Evolutionary conservation across 306 rosid genomes (phyloP).

Genomic region (Vachellia collinsii): DNA sequence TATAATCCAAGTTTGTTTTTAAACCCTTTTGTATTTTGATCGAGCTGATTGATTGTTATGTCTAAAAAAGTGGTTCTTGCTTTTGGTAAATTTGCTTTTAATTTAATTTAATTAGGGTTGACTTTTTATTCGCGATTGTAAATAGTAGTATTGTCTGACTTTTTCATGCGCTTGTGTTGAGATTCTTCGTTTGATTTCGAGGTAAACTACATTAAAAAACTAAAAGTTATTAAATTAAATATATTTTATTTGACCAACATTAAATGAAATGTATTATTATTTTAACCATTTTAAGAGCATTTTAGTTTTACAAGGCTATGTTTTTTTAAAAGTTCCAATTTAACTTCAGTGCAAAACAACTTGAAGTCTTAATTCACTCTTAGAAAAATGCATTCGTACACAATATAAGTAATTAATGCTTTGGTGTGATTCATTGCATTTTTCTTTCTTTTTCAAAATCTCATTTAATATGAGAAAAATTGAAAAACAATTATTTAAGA

Average conservation of each 20-base stretch:
- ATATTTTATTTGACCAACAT: background rate
- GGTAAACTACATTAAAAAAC: background rate
- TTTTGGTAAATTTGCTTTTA: background rate
- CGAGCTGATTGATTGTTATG: conserved; percentile 27
- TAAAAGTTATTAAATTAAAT: background rate
- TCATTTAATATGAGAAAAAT: too few species aligned
- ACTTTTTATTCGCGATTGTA: conserved; percentile 6
- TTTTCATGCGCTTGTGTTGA: background rate
- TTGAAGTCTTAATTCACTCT: background rate
- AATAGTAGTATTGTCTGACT: background rate
- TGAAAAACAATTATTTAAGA: too few species aligned
- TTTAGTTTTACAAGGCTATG: background rate
- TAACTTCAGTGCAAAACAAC: background rate
- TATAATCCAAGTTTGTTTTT: conserved; percentile 33
- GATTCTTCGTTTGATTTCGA: background rate
- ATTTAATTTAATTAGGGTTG: conserved; percentile 33
- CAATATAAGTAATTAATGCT: too few species aligned
- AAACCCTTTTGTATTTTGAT: background rate
- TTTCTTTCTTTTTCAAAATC: too few species aligned
- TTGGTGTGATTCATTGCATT: too few species aligned
- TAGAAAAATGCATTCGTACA: too few species aligned
- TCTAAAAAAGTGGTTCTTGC: background rate
- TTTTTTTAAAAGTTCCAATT: background rate
- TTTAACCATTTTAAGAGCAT: background rate
- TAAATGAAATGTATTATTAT: background rate